Evolutionary conservation across 2,329 filamentous ascomycete species (phyloP), one percentile per base, ranked within the genome.

Genomic region (Verticillium tricorpus): DNA sequence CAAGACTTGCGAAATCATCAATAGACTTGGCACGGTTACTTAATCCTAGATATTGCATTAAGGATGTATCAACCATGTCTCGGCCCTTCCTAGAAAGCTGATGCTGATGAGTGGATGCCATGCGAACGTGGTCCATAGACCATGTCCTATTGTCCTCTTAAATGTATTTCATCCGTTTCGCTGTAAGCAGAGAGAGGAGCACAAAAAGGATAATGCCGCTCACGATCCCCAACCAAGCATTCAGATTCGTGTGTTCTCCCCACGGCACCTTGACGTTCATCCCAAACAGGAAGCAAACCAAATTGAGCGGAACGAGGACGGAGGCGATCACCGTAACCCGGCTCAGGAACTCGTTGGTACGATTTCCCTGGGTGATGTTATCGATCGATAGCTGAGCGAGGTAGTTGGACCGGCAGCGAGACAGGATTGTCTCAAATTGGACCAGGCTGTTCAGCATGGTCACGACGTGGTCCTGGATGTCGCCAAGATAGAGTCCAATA

Each of bases 381-480:
- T 96, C 92, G 69, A 98, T 93, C 40, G 90, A 94, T 65, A 98
- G 86, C 72, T 97, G 95, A 1, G 95, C 94, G 37, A 99, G 84
- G 72, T 99, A 98, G 75, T 98, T 99, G 80, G 90, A 92, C 79
- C 99, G 95, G 2, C 91, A 91, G 28, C 95, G 90, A 34, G 90
- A 93, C 58, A 99, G 84, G 84, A 99, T 97, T 82, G 98, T 98
- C 75, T 99, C 95, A 69, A 97, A 97, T 74, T 99, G 95, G 1
- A 88, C 88, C 69, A 99, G 77, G 76, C 96, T 99, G 68, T 91
- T 95, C 85, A 97, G 96, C 94, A 98, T 98, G 56, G 95, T 99
- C 63, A 99, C 92, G 60, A 99, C 94, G 84, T 99, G 95, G 77
- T 99, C 95, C 76, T 99, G 95, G 67, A 99, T 97, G 77, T 99